A percentile compares a stretch with the other conserved stretches of the same genome.
Conservation (phyloP, 768 basidiomycete species). For the Kondoa subrosea region DNA sequence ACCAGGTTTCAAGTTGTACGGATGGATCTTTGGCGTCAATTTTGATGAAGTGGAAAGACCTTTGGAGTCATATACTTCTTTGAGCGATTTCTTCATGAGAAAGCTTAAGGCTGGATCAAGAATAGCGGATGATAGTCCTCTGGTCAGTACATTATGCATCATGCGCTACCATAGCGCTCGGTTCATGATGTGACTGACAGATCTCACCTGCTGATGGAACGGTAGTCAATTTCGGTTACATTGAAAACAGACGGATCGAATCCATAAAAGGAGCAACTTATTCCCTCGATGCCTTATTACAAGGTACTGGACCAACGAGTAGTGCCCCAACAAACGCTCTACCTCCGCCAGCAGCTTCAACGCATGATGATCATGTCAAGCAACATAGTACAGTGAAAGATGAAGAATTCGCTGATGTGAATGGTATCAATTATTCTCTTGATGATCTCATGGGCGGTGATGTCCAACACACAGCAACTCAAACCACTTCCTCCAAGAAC, state of each 20-base stretch:
- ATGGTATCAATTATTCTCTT: conserved; percentile 91
- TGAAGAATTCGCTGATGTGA: conserved; percentile 83
- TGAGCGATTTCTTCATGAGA: conserved; percentile 95
- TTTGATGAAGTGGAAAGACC: conserved; percentile 68
- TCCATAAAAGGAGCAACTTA: conserved; percentile 98
- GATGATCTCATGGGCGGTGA: conserved; percentile 60
- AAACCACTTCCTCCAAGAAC: neutral
- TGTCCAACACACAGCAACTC: conserved; percentile 7
- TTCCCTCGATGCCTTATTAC: conserved; percentile 74
- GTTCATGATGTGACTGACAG: conserved; percentile 32
- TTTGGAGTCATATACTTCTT: conserved; percentile 56
- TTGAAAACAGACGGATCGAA: conserved; percentile 60
- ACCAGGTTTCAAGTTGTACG: conserved; percentile 67
- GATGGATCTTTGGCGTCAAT: conserved; percentile 80
- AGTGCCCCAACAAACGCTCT: conserved; percentile 33
- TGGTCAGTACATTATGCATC: conserved; percentile 39
- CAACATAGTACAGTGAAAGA: conserved; percentile 44
- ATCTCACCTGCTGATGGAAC: conserved; percentile 90
- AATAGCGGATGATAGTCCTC: conserved; percentile 50
- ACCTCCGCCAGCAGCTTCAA: conserved; percentile 35
- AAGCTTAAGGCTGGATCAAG: conserved; percentile 62
- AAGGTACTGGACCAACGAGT: conserved; percentile 41
- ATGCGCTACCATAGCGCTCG: neutral
- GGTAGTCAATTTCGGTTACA: conserved; percentile 77
- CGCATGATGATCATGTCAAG: conserved; percentile 8